These are phyloP conservation scores for Chytriomyces hyalinus DNA, from an alignment of 192 early-diverging fungal genomes.

Conservation along the genomic window DNA sequence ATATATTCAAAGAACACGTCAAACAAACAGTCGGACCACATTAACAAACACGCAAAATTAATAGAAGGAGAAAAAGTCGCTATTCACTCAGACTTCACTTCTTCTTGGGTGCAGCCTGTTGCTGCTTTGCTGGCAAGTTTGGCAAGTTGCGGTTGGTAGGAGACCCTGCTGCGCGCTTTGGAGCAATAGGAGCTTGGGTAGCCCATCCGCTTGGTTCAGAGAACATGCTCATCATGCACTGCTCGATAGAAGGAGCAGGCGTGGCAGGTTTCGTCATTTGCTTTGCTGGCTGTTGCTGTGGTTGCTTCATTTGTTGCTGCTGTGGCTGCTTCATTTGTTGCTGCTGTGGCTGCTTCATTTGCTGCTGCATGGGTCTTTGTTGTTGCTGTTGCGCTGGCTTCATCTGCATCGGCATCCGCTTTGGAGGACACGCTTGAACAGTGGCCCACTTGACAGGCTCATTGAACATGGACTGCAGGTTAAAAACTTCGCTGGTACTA, in stretches of 20 bases:
- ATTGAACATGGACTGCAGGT: conserved; percentile 14
- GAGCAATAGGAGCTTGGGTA: neutral
- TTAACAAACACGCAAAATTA: no score
- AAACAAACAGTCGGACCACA: no score
- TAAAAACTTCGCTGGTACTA: conserved; percentile 16
- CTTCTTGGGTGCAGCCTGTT: neutral
- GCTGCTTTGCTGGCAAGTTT: neutral
- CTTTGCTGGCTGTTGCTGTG: neutral
- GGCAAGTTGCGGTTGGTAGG: neutral
- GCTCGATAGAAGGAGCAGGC: neutral
- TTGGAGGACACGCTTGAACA: conserved; percentile 1
- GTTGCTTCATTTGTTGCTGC: no score
- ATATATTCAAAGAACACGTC: no score
- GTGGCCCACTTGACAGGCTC: conserved; percentile 17
- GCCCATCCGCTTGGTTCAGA: neutral
- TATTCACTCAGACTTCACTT: no score
- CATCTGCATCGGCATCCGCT: neutral
- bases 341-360: neutral
- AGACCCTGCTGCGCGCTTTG: neutral
- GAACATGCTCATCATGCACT: neutral
- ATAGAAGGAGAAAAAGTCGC: no score
- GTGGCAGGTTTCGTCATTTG: neutral
- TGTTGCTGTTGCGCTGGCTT: conserved; percentile 9
- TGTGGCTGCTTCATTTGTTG: no score
- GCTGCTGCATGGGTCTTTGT: neutral